These are phyloP conservation scores for Suillus subluteus DNA, from an alignment of 768 basidiomycete species.

Conservation along the genomic window DNA sequence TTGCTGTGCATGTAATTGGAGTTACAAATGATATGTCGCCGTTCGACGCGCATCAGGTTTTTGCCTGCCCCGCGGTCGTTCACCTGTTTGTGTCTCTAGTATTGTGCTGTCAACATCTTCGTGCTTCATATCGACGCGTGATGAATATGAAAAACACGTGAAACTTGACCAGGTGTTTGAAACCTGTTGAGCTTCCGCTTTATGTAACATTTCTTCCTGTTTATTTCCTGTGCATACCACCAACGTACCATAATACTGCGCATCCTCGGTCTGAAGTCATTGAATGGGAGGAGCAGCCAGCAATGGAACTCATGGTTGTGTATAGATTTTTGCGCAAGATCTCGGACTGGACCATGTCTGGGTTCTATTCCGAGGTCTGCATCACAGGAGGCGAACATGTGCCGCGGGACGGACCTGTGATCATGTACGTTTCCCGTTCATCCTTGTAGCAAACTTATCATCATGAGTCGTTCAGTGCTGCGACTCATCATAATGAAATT, in stretches of 20 bases:
- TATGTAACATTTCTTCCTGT: neutral
- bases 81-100: constrained; percentile 19
- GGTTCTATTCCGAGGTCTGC: constrained; percentile 65
- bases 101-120: constrained; percentile 9
- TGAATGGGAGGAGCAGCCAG: neutral
- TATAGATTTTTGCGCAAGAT: constrained; percentile 63
- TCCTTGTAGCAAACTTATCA: neutral
- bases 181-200: neutral
- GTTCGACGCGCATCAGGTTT: constrained; percentile 85
- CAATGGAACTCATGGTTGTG: constrained; percentile 54
- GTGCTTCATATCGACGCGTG: constrained; percentile 6
- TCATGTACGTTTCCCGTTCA: constrained; percentile 48
- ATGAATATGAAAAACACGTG: constrained; percentile 1
- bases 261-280: neutral
- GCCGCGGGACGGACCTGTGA: constrained; percentile 52
- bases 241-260: neutral
- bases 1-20: constrained; percentile 37
- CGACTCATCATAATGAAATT: constrained; percentile 72
- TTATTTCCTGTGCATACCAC: neutral
- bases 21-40: constrained; percentile 68
- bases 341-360: constrained; percentile 60
- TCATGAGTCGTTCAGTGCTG: constrained; percentile 41
- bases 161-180: constrained; percentile 16
- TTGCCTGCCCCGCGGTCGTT: constrained; percentile 81
- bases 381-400: constrained; percentile 57